A percentile compares a stretch with the other conserved stretches of the same genome.
These are phyloP conservation scores for Primulina huaijiensis DNA, from an alignment of 257 asterid species.

Conservation along the genomic window DNA sequence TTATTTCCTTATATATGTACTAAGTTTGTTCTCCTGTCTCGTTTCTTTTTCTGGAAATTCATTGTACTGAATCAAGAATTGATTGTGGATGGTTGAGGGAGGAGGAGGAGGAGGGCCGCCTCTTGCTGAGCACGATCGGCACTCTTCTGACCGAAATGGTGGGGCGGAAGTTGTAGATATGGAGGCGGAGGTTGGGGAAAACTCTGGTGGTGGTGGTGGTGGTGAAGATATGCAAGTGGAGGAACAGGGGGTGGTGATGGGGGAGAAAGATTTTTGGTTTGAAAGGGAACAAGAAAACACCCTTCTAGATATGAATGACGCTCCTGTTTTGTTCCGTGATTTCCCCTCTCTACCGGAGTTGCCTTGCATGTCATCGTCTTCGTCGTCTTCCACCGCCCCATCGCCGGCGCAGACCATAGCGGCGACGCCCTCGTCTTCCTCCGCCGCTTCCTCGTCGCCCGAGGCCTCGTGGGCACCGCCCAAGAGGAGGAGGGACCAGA, in stretches of 20 bases:
- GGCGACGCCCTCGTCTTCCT: conserved; percentile 36
- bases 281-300: conserved; percentile 24
- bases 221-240: conserved; percentile 42
- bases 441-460: conserved; percentile 38
- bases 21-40: background rate
- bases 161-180: background rate
- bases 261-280: conserved; percentile 50
- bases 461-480: conserved; percentile 38
- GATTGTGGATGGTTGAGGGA: background rate
- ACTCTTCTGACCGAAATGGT: background rate
- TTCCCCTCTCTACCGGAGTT: conserved; percentile 74
- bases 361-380: conserved; percentile 92
- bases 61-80: background rate
- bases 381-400: conserved; percentile 67
- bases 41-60: background rate
- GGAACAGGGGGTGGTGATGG: conserved; percentile 1
- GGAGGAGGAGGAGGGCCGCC: background rate
- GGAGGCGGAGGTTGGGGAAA: background rate
- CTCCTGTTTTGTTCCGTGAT: conserved; percentile 52
- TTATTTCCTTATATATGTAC: background rate
- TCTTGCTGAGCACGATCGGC: background rate
- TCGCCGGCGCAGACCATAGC: conserved; percentile 22
- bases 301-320: conserved; percentile 42
- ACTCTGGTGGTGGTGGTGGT: background rate
- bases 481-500: conserved; percentile 32